Evolutionary conservation across 768 basidiomycete genomes (phyloP).

Genomic region (Russula griseocarnosa): DNA sequence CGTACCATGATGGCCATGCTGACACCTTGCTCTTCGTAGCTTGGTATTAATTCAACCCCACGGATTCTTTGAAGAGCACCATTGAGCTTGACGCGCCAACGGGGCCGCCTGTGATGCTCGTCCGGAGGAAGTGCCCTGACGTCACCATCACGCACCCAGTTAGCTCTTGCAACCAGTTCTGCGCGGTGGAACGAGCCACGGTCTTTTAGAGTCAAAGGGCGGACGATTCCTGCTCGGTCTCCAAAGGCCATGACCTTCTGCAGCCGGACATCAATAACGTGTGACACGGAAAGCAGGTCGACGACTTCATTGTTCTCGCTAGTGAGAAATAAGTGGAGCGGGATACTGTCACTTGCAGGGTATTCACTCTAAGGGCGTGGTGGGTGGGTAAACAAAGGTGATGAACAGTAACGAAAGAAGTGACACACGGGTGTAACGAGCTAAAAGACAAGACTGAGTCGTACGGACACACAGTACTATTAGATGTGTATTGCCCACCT

Average conservation of each 20-base stretch:
- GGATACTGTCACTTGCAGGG: constrained; percentile 10
- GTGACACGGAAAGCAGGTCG: constrained; percentile 12
- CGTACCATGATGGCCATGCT: constrained; percentile 19
- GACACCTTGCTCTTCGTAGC: constrained; percentile 7
- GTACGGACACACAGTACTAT: not conserved
- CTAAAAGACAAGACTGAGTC: constrained; percentile 6
- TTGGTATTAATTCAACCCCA: not conserved
- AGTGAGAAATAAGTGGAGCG: constrained; percentile 17
- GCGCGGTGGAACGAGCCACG: not conserved
- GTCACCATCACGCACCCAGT: constrained; percentile 6
- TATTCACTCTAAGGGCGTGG: constrained; percentile 1
- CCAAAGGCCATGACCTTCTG: constrained; percentile 22
- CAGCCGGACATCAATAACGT: constrained; percentile 19
- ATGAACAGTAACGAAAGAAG: not conserved
- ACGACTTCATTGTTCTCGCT: constrained; percentile 5
- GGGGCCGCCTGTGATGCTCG: not conserved
- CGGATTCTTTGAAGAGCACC: not conserved
- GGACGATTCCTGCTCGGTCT: not conserved
- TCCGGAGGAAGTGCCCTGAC: not conserved
- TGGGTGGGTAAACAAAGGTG: not conserved
- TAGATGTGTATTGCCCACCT: not conserved
- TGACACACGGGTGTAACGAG: constrained; percentile 11
- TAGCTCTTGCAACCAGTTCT: constrained; percentile 12
- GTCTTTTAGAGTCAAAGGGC: not conserved
- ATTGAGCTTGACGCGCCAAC: constrained; percentile 18